A percentile compares a stretch with the other conserved stretches of the same genome.
phyloP scores from a whole-genome alignment of 1,284 basidiomycete species.

The Sanghuangporus baumii region DNA sequence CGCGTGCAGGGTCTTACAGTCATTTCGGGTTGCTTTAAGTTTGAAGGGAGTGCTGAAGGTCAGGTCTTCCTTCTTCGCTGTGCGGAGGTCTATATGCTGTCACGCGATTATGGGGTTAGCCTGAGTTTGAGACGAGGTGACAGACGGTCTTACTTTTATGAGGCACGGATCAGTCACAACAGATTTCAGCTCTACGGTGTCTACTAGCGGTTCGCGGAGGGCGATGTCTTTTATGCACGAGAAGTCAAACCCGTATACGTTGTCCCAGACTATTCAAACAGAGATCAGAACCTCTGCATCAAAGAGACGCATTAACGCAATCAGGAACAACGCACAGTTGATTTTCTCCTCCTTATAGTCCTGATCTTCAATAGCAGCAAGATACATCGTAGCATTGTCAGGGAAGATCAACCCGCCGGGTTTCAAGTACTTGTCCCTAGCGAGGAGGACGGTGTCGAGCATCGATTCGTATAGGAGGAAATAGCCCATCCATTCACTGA shows the following conservation, averaged over 20 bases:
- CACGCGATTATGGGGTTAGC: constrained; percentile 13
- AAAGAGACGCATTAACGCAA: neutral
- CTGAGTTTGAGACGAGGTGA: constrained; percentile 2
- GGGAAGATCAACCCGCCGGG: constrained; percentile 93
- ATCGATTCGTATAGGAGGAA: constrained; percentile 98
- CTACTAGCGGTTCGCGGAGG: constrained; percentile 92
- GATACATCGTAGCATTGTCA: constrained; percentile 88
- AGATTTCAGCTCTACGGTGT: constrained; percentile 92
- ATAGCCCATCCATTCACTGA: constrained; percentile 99
- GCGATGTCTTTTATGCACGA: constrained; percentile 99
- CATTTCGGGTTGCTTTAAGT: constrained; percentile 82
- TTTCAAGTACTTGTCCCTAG: constrained; percentile 95
- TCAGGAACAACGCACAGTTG: constrained; percentile 63
- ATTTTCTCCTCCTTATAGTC: constrained; percentile 99
- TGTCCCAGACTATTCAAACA: constrained; percentile 88
- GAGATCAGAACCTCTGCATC: neutral
- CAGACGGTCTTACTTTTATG: constrained; percentile 55
- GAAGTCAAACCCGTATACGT: constrained; percentile 99
- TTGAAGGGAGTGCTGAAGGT: constrained; percentile 81
- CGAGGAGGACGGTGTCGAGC: constrained; percentile 97
- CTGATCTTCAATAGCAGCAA: constrained; percentile 98
- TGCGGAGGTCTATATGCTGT: constrained; percentile 86
- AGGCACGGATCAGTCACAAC: constrained; percentile 88
- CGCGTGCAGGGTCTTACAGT: constrained; percentile 55
- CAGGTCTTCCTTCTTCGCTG: constrained; percentile 93